phyloP scores from a whole-genome alignment of 2,329 filamentous ascomycete species.

The Diaporthe sp. region DNA sequence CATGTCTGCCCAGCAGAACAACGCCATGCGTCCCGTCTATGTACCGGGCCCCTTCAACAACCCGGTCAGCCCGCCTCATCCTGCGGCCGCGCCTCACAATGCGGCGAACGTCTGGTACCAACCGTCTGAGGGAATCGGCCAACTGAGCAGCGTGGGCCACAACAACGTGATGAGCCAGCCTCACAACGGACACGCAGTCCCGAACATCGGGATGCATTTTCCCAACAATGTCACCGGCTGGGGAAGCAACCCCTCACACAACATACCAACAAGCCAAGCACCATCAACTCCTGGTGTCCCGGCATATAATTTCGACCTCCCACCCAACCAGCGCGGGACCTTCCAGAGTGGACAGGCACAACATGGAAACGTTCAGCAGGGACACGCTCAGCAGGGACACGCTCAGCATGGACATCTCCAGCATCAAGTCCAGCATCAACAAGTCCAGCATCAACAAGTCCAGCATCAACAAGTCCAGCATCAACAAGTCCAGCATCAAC shows the following conservation, averaged over 20 bases:
- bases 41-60: background rate
- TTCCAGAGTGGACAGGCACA: background rate
- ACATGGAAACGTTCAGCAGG: background rate
- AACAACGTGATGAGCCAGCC: background rate
- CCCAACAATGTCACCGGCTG: background rate
- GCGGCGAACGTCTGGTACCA: background rate
- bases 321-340: background rate
- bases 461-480: background rate
- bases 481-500: background rate
- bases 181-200: background rate
- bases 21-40: too few species aligned
- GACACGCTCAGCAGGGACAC: background rate
- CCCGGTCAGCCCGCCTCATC: background rate
- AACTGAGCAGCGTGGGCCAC: background rate
- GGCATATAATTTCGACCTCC: too few species aligned
- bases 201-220: too few species aligned
- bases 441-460: background rate
- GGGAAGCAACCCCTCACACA: background rate
- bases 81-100: background rate
- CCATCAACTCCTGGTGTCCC: background rate
- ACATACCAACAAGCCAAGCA: background rate
- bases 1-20: background rate
- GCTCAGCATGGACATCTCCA: background rate
- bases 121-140: background rate
- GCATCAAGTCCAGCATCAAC: background rate